Evolutionary conservation across 805 yeast species (phyloP).

Genomic region (Kurtzmaniella cleridarum): DNA sequence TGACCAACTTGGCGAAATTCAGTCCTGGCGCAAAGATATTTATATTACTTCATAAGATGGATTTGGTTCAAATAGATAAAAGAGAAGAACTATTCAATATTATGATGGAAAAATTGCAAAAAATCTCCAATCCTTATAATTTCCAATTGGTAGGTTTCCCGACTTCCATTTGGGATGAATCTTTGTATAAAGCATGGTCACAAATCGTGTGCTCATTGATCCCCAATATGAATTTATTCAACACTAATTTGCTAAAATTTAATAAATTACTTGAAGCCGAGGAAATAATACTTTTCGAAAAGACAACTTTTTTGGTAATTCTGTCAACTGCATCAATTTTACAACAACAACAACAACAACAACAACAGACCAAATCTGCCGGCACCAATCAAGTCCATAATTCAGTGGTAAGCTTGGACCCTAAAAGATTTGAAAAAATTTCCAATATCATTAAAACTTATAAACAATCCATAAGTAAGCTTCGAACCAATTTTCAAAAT

Average conservation of each 20-base stretch:
- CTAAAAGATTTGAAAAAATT: conserved; percentile 90
- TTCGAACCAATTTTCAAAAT: conserved; percentile 78
- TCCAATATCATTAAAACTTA: conserved; percentile 91
- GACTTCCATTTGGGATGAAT: conserved; percentile 96
- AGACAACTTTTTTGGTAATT: conserved; percentile 83
- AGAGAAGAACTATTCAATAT: conserved; percentile 77
- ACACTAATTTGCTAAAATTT: conserved; percentile 67
- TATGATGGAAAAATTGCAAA: conserved; percentile 78
- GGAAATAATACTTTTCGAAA: conserved; percentile 87
- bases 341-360: conserved; percentile 13
- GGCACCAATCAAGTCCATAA: conserved; percentile 10
- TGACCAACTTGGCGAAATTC: conserved; percentile 73
- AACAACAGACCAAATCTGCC: conserved; percentile 5
- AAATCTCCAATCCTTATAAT: conserved; percentile 59
- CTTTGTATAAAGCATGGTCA: conserved; percentile 95
- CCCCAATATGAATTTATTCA: conserved; percentile 82
- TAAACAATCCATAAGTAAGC: conserved; percentile 84
- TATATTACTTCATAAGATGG: conserved; percentile 93
- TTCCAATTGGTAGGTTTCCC: conserved; percentile 81
- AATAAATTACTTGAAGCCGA: conserved; percentile 74
- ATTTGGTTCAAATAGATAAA: conserved; percentile 80
- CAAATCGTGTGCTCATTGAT: conserved; percentile 90
- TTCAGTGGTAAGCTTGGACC: conserved; percentile 48
- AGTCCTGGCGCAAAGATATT: conserved; percentile 91
- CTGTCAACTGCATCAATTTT: conserved; percentile 50